Percentiles rank a stretch among this genome's conserved stretches.
phyloP scores from a whole-genome alignment of 352 stramenopile genomes.

The Halophytophthora batemanensis region DNA sequence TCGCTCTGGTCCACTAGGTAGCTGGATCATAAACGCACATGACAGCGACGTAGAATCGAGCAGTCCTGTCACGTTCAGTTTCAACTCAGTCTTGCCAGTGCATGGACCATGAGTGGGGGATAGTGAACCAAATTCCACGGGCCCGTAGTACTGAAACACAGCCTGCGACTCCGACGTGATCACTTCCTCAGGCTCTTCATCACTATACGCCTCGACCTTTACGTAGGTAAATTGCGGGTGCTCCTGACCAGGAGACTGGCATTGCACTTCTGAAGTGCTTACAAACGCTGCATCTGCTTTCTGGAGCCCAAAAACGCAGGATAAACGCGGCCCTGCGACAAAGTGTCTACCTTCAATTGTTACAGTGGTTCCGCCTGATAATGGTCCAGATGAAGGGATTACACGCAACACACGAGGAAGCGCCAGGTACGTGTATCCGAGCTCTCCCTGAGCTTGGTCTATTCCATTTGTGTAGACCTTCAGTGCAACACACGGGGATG shows the following conservation, averaged over 20 bases:
- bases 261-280: conserved; percentile 21
- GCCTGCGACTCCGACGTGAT: conserved; percentile 28
- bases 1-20: conserved; percentile 16
- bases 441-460: conserved; percentile 10
- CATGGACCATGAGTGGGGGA: conserved; percentile 33
- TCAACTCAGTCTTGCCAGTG: conserved; percentile 26
- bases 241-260: conserved; percentile 25
- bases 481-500: conserved; percentile 21
- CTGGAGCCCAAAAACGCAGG: conserved; percentile 36
- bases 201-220: conserved; percentile 22
- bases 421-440: conserved; percentile 19
- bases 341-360: conserved; percentile 33
- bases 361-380: conserved; percentile 35
- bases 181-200: conserved; percentile 6
- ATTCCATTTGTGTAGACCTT: conserved; percentile 26
- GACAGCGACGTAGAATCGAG: conserved; percentile 21
- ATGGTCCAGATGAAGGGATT: conserved; percentile 20
- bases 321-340: conserved; percentile 21
- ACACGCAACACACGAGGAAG: conserved; percentile 27
- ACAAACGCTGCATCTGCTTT: conserved; percentile 30
- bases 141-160: conserved; percentile 32
- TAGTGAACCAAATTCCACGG: conserved; percentile 25
- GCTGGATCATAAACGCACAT: conserved; percentile 33
- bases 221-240: conserved; percentile 24
- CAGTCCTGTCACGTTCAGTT: conserved; percentile 22